Percentiles rank a stretch among this genome's conserved stretches.
These are phyloP conservation scores for Lentinus brumalis DNA, from an alignment of 768 basidiomycete genomes.

Conservation along the genomic window DNA sequence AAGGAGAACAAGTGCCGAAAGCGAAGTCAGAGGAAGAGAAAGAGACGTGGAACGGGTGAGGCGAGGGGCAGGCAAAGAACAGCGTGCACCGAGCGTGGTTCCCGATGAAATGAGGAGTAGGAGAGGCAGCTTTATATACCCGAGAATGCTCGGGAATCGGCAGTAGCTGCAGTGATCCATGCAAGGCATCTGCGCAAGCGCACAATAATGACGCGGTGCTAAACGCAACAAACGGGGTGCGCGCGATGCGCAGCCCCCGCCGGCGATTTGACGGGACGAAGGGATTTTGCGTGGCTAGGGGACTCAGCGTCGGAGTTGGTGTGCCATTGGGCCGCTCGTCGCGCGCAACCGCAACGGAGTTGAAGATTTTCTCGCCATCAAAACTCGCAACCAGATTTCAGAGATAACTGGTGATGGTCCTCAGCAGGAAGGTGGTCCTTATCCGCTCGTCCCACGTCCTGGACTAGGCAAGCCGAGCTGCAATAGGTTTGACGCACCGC, in stretches of 20 bases:
- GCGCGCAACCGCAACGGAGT: no score
- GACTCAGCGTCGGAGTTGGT: neutral
- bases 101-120: neutral
- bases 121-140: conserved; percentile 8
- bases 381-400: no score
- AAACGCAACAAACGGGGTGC: conserved; percentile 1
- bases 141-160: neutral
- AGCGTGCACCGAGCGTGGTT: conserved; percentile 1
- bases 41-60: neutral
- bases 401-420: no score
- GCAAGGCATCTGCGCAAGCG: conserved; percentile 3
- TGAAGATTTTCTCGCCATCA: no score
- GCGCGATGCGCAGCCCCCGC: conserved; percentile 7
- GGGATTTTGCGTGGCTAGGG: conserved; percentile 20
- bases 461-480: no score
- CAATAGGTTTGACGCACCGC: no score
- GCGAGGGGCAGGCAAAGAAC: neutral
- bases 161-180: neutral
- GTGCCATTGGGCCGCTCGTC: neutral
- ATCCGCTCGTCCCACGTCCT: no score
- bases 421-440: no score
- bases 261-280: conserved; percentile 18
- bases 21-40: neutral
- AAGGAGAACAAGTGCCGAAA: neutral
- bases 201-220: conserved; percentile 13